A percentile compares a stretch with the other conserved stretches of the same genome.
Evolutionary conservation across 352 stramenopile species (phyloP).

Genomic region (Globisporangium abappressorium): DNA sequence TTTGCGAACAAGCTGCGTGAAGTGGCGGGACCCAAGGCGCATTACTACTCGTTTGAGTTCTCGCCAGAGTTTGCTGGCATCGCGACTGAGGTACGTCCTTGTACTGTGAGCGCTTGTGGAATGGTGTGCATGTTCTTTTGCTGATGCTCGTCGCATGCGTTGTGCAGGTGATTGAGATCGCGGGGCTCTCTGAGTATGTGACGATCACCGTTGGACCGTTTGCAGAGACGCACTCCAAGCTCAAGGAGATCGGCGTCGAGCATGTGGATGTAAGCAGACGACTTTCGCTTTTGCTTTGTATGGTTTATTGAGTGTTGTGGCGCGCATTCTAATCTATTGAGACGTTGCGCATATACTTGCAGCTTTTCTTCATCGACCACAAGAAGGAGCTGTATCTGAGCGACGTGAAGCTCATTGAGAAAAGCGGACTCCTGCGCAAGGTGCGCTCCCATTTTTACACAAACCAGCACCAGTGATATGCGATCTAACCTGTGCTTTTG

Average conservation of each 20-base stretch:
- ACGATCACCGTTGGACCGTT: slow-evolving; percentile 33
- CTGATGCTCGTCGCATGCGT: neutral
- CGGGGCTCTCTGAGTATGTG: slow-evolving; percentile 34
- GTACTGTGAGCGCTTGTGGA: slow-evolving; percentile 7
- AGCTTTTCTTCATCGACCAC: slow-evolving; percentile 56
- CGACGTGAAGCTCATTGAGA: slow-evolving; percentile 46
- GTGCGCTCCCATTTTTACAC: neutral
- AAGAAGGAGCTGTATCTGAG: slow-evolving; percentile 36
- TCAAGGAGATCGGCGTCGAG: slow-evolving; percentile 23
- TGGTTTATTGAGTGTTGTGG: neutral
- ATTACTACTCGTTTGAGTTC: slow-evolving; percentile 52
- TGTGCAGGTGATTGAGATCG: slow-evolving; percentile 37
- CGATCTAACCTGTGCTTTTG: neutral
- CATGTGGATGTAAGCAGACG: slow-evolving; percentile 22
- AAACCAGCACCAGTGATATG: neutral
- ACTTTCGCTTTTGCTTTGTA: neutral
- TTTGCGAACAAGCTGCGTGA: slow-evolving; percentile 41
- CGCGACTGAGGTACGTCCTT: slow-evolving; percentile 23
- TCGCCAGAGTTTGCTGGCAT: slow-evolving; percentile 29
- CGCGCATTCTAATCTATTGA: neutral
- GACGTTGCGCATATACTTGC: slow-evolving; percentile 11
- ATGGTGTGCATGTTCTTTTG: neutral
- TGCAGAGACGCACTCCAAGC: slow-evolving; percentile 21
- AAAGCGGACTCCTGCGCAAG: slow-evolving; percentile 20
- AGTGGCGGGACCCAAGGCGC: slow-evolving; percentile 24